These are phyloP conservation scores for Catunica adiposa DNA, from an alignment of 2,329 filamentous ascomycete genomes.

Conservation along the genomic window DNA sequence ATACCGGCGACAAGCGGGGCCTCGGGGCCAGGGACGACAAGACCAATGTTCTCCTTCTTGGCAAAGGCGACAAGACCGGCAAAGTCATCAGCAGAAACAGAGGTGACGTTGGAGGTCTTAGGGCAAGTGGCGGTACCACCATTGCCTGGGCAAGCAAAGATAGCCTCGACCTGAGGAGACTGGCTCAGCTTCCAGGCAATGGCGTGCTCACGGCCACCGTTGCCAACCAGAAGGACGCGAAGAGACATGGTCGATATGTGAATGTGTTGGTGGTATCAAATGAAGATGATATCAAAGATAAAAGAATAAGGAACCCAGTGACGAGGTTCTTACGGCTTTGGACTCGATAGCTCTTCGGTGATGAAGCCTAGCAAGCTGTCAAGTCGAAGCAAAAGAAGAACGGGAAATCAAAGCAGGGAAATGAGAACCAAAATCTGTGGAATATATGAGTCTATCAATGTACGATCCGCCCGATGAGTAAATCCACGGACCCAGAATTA, in stretches of 20 bases:
- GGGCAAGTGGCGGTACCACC: conserved; percentile 60
- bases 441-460: conserved; percentile 1
- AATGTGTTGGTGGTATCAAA: not conserved
- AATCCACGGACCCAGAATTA: conserved; percentile 4
- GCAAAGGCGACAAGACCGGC: conserved; percentile 60
- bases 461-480: not conserved
- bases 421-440: not conserved
- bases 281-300: not conserved
- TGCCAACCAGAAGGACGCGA: conserved; percentile 73
- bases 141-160: conserved; percentile 61
- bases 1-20: conserved; percentile 86
- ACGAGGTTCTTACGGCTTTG: conserved; percentile 2
- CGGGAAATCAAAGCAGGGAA: not conserved
- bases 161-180: conserved; percentile 60
- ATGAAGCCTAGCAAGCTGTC: conserved; percentile 6
- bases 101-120: conserved; percentile 56
- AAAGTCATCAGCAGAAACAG: conserved; percentile 62
- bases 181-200: conserved; percentile 87
- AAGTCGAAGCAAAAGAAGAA: conserved; percentile 4
- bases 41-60: conserved; percentile 53
- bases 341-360: conserved; percentile 4
- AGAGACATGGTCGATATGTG: conserved; percentile 12
- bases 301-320: conserved; percentile 3
- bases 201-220: conserved; percentile 86
- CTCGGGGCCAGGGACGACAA: conserved; percentile 83